phyloP scores from a whole-genome alignment of 192 early-diverging fungal genomes.

The Funneliformis mosseae region DNA sequence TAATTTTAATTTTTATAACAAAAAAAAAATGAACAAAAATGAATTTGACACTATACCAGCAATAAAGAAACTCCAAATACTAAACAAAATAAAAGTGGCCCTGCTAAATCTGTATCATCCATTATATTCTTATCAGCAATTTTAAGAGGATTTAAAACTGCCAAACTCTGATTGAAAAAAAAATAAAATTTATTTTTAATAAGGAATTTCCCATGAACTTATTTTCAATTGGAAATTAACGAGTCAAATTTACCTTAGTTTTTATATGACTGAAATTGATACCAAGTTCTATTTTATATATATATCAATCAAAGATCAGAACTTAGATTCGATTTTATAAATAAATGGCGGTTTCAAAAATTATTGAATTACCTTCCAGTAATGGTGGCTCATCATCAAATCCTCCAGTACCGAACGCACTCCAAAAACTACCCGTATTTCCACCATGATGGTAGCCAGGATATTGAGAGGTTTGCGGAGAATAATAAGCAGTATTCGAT shows the following conservation, averaged over 20 bases:
- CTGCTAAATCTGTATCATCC: constrained; percentile 96
- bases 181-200: neutral
- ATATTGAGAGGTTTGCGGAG: neutral
- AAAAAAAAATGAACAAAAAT: neutral
- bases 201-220: no score
- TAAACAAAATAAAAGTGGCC: constrained; percentile 90
- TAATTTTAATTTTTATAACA: neutral
- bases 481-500: constrained; percentile 19
- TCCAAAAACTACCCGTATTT: constrained; percentile 45
- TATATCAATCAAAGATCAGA: neutral
- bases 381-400: constrained; percentile 92
- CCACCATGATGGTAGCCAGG: constrained; percentile 14
- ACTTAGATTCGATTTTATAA: constrained; percentile 6
- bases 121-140: constrained; percentile 80
- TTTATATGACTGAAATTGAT: constrained; percentile 94
- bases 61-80: constrained; percentile 89
- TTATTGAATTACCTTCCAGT: constrained; percentile 66
- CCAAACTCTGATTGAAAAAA: constrained; percentile 56
- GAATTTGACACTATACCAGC: constrained; percentile 51
- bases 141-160: constrained; percentile 84
- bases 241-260: constrained; percentile 58
- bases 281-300: constrained; percentile 72
- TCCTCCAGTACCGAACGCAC: constrained; percentile 92
- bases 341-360: neutral
- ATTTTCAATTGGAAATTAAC: neutral